phyloP scores from a whole-genome alignment of 805 yeast genomes.

The Peterozyma toletana region DNA sequence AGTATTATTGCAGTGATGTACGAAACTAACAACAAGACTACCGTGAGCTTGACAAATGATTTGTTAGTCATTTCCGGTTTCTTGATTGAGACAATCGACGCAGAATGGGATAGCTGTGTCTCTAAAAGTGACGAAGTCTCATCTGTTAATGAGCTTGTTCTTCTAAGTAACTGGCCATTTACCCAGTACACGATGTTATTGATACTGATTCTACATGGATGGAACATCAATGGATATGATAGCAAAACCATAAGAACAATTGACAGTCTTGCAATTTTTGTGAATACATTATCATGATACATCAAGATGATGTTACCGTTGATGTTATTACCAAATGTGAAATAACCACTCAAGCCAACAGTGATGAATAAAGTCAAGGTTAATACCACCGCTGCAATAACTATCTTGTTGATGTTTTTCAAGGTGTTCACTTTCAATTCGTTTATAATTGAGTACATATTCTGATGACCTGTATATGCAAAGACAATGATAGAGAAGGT shows the following conservation, averaged over 20 bases:
- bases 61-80: conserved; percentile 33
- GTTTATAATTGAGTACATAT: conserved; percentile 68
- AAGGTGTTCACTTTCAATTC: conserved; percentile 54
- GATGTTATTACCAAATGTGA: conserved; percentile 63
- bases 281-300: conserved; percentile 47
- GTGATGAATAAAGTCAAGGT: conserved; percentile 52
- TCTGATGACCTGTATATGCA: conserved; percentile 80
- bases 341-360: conserved; percentile 65
- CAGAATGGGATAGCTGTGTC: not conserved
- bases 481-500: conserved; percentile 71
- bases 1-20: conserved; percentile 54
- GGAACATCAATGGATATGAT: conserved; percentile 73
- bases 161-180: conserved; percentile 12
- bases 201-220: conserved; percentile 69
- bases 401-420: conserved; percentile 37
- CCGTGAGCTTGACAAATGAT: conserved; percentile 43
- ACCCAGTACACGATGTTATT: conserved; percentile 57
- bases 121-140: conserved; percentile 1
- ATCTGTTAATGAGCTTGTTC: not conserved
- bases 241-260: conserved; percentile 68
- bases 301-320: conserved; percentile 63
- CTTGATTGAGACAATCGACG: not conserved
- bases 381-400: conserved; percentile 38
- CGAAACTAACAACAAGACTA: conserved; percentile 34
- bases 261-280: conserved; percentile 50